phyloP scores from a whole-genome alignment of 2,329 filamentous ascomycete species.

The Alternaria sp. region DNA sequence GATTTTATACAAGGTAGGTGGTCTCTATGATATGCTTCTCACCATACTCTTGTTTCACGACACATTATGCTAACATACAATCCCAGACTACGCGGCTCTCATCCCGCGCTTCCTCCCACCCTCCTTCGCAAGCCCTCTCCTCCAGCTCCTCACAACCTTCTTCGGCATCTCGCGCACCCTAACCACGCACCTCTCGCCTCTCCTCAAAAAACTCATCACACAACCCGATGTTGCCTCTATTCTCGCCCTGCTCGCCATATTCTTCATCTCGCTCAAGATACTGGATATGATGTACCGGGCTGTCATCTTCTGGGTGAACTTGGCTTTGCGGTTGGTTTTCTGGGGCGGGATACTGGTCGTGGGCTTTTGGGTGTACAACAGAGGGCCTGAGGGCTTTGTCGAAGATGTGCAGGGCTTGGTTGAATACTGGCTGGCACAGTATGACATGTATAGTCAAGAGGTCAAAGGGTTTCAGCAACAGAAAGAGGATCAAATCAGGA shows the following conservation, averaged over 20 bases:
- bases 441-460: constrained; percentile 47
- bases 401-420: constrained; percentile 61
- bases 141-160: constrained; percentile 40
- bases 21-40: not conserved
- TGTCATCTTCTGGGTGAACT: constrained; percentile 78
- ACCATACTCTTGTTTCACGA: not conserved
- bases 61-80: constrained; percentile 20
- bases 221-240: constrained; percentile 61
- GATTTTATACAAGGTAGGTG: constrained; percentile 41
- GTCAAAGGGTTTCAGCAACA: constrained; percentile 37
- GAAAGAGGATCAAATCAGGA: constrained; percentile 39
- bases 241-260: constrained; percentile 64
- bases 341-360: constrained; percentile 68
- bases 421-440: constrained; percentile 52
- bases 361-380: constrained; percentile 64
- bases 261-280: constrained; percentile 71
- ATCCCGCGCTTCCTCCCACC: constrained; percentile 46
- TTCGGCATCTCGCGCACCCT: constrained; percentile 42
- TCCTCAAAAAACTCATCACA: constrained; percentile 39
- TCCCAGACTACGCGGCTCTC: constrained; percentile 44
- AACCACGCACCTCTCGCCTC: constrained; percentile 42
- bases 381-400: constrained; percentile 71
- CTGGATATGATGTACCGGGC: constrained; percentile 74
- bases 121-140: constrained; percentile 42
- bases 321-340: constrained; percentile 69